These are phyloP conservation scores for Ceratobasidium sp. DNA, from an alignment of 1,284 basidiomycete species.

Conservation along the genomic window DNA sequence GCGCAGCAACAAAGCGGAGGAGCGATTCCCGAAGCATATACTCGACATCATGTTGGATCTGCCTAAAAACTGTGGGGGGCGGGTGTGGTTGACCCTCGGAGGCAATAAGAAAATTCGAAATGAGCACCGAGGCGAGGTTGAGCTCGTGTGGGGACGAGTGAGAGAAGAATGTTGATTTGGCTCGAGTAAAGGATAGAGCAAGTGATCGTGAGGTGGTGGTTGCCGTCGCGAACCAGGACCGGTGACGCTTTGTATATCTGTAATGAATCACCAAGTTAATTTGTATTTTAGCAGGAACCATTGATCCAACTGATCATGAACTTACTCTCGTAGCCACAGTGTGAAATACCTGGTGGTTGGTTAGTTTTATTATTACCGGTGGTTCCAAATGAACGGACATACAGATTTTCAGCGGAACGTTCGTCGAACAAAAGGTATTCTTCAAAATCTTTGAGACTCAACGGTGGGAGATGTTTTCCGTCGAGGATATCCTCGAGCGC, in stretches of 20 bases:
- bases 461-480: constrained; percentile 47
- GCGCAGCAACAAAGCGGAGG: constrained; percentile 38
- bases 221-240: constrained; percentile 36
- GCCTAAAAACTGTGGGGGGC: constrained; percentile 18
- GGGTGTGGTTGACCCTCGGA: constrained; percentile 44
- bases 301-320: background rate
- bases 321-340: constrained; percentile 47
- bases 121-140: constrained; percentile 44
- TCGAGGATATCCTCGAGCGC: constrained; percentile 47
- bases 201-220: constrained; percentile 39
- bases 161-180: constrained; percentile 48
- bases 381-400: background rate
- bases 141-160: constrained; percentile 45
- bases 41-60: constrained; percentile 36
- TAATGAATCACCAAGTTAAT: background rate
- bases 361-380: background rate
- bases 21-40: constrained; percentile 46
- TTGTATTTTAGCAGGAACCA: background rate
- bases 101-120: constrained; percentile 41
- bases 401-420: constrained; percentile 48
- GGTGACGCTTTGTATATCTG: constrained; percentile 43
- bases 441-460: constrained; percentile 49
- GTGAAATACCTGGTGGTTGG: constrained; percentile 45
- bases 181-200: constrained; percentile 42
- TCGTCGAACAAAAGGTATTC: constrained; percentile 49